Evolutionary conservation across 1,284 basidiomycete species (phyloP).

Genomic region (Volvariella surrecta): DNA sequence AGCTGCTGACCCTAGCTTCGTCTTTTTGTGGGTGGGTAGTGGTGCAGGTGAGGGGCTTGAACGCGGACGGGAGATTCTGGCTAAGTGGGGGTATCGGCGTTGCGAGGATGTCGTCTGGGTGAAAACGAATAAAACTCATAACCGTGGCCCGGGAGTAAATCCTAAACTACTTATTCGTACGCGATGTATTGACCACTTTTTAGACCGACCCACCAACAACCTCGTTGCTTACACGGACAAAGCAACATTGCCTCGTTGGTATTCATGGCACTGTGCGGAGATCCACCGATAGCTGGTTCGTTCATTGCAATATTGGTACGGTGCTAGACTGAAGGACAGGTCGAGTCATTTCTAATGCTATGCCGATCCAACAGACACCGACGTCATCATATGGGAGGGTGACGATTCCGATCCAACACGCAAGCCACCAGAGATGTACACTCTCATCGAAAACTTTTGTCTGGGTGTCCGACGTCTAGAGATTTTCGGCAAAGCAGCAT

Average conservation of each 20-base stretch:
- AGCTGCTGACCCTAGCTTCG: conserved; percentile 86
- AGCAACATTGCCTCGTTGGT: conserved; percentile 98
- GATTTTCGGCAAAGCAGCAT: conserved; percentile 71
- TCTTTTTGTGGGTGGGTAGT: conserved; percentile 95
- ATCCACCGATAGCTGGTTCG: conserved; percentile 91
- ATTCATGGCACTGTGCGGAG: conserved; percentile 94
- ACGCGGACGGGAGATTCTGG: conserved; percentile 83
- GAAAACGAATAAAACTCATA: conserved; percentile 73
- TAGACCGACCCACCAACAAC: conserved; percentile 78
- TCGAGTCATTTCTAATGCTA: conserved; percentile 3
- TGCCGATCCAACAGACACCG: conserved; percentile 61
- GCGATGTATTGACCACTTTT: conserved; percentile 6
- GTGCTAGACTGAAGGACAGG: conserved; percentile 9
- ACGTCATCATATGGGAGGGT: conserved; percentile 94
- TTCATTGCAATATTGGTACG: conserved; percentile 93
- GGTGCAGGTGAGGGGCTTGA: conserved; percentile 90
- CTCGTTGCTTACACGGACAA: conserved; percentile 79
- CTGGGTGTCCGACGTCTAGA: conserved; percentile 89
- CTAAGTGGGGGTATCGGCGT: conserved; percentile 91
- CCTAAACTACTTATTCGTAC: conserved; percentile 2
- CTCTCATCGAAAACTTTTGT: conserved; percentile 96
- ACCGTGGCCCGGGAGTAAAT: conserved; percentile 67
- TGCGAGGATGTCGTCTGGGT: conserved; percentile 99
- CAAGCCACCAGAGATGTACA: conserved; percentile 94
- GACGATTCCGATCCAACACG: conserved; percentile 70